Conservation (phyloP, 2,329 filamentous ascomycete genomes). For the Stachybotrys chartarum region DNA sequence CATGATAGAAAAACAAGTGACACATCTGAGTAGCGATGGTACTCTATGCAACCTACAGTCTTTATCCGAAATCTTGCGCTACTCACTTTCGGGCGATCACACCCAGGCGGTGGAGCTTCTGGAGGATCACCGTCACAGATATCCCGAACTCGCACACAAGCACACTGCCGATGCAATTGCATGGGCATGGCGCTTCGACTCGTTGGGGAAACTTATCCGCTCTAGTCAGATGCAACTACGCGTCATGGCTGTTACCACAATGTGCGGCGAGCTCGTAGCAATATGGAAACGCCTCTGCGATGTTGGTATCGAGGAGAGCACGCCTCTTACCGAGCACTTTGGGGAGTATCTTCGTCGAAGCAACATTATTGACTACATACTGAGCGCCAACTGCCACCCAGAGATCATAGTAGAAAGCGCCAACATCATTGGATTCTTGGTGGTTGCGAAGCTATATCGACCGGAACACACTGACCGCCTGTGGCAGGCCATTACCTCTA, state of each 20-base stretch:
- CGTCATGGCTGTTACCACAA: conserved; percentile 66
- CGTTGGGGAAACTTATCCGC: conserved; percentile 65
- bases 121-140: conserved; percentile 13
- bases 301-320: conserved; percentile 27
- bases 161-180: conserved; percentile 43
- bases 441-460: conserved; percentile 69
- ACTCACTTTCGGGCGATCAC: conserved; percentile 29
- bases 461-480: conserved; percentile 67
- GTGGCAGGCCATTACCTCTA: conserved; percentile 76
- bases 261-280: conserved; percentile 63
- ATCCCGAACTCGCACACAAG: conserved; percentile 28
- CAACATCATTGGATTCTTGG: conserved; percentile 82
- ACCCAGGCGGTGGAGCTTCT: conserved; percentile 23
- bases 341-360: conserved; percentile 62
- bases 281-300: conserved; percentile 57
- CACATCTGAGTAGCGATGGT: conserved; percentile 39
- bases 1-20: conserved; percentile 50
- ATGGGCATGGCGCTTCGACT: conserved; percentile 62
- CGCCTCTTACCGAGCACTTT: conserved; percentile 56
- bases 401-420: conserved; percentile 75
- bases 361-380: conserved; percentile 75
- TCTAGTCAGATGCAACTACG: conserved; percentile 89
- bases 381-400: conserved; percentile 86
- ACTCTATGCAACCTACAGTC: conserved; percentile 29
- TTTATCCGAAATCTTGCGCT: conserved; percentile 37